Percentiles rank a stretch among this genome's conserved stretches.
phyloP scores from a whole-genome alignment of 2,329 filamentous ascomycete genomes.

The Ascocoryne sarcoides region DNA sequence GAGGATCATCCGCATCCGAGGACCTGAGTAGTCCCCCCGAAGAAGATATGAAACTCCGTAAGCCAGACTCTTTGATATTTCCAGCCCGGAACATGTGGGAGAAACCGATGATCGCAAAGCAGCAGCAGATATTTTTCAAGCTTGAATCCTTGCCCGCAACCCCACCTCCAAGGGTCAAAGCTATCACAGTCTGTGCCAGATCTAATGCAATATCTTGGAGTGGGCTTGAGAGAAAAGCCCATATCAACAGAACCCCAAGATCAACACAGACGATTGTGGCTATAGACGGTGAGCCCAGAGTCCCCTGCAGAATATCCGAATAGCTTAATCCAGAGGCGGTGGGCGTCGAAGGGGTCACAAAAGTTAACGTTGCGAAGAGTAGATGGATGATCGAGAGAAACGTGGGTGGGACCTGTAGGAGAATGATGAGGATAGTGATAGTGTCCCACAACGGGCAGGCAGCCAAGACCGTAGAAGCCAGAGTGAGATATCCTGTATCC shows the following conservation, averaged over 20 bases:
- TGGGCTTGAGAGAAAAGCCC: constrained; percentile 80
- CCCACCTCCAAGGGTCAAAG: constrained; percentile 79
- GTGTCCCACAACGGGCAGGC: constrained; percentile 91
- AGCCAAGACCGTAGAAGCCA: constrained; percentile 78
- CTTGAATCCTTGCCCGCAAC: constrained; percentile 59
- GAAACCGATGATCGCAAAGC: constrained; percentile 53
- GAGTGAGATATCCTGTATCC: constrained; percentile 62
- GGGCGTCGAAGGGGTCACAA: constrained; percentile 75
- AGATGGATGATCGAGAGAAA: constrained; percentile 84
- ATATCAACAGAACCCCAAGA: constrained; percentile 70
- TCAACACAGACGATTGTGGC: constrained; percentile 81
- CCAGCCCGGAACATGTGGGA: constrained; percentile 25
- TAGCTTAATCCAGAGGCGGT: constrained; percentile 64
- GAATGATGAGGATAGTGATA: constrained; percentile 90
- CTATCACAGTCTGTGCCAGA: constrained; percentile 86
- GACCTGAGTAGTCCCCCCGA: constrained; percentile 19
- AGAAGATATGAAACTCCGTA: constrained; percentile 23
- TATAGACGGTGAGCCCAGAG: constrained; percentile 75
- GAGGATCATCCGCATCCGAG: constrained; percentile 35
- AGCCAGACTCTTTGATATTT: constrained; percentile 20
- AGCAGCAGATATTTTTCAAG: constrained; percentile 63
- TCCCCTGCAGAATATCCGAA: constrained; percentile 84
- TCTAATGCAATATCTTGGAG: constrained; percentile 84
- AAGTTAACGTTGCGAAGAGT: constrained; percentile 85
- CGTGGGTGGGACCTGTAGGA: constrained; percentile 84